Percentiles rank a stretch among this genome's conserved stretches.
phyloP scores from a whole-genome alignment of 345 rosid species.

The Passiflora organensis region DNA sequence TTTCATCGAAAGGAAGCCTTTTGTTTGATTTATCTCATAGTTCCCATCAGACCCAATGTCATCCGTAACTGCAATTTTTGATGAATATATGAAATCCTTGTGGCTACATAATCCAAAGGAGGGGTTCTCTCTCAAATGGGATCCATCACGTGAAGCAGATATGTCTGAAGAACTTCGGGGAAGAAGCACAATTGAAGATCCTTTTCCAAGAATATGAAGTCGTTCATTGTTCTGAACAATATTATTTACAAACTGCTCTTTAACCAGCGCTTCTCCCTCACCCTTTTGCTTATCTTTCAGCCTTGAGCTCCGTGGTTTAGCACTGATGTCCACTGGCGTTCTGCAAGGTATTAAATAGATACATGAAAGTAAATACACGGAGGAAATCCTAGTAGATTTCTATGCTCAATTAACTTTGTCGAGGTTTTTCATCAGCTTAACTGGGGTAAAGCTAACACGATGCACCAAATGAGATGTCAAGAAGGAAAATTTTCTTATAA shows the following conservation, averaged over 20 bases:
- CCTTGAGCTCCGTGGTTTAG: slow-evolving; percentile 90
- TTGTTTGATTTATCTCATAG: slow-evolving; percentile 27
- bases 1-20: slow-evolving; percentile 43
- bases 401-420: neutral
- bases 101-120: slow-evolving; percentile 28
- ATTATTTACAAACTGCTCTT: slow-evolving; percentile 70
- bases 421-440: neutral
- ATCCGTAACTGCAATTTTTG: slow-evolving; percentile 32
- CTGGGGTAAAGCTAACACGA: neutral
- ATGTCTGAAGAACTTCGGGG: slow-evolving; percentile 69
- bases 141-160: slow-evolving; percentile 64
- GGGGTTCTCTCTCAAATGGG: slow-evolving; percentile 43
- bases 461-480: neutral
- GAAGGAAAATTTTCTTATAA: too few species aligned
- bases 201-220: slow-evolving; percentile 72
- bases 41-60: slow-evolving; percentile 23
- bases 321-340: slow-evolving; percentile 39
- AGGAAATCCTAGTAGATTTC: slow-evolving; percentile 5
- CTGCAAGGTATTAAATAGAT: slow-evolving; percentile 41
- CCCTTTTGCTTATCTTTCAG: slow-evolving; percentile 81
- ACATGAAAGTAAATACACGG: slow-evolving; percentile 6
- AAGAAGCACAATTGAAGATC: slow-evolving; percentile 67
- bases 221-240: slow-evolving; percentile 56
- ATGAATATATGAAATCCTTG: slow-evolving; percentile 33
- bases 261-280: slow-evolving; percentile 80